Conservation (phyloP, 2,329 filamentous ascomycete species). For the Septoria petroselini region DNA sequence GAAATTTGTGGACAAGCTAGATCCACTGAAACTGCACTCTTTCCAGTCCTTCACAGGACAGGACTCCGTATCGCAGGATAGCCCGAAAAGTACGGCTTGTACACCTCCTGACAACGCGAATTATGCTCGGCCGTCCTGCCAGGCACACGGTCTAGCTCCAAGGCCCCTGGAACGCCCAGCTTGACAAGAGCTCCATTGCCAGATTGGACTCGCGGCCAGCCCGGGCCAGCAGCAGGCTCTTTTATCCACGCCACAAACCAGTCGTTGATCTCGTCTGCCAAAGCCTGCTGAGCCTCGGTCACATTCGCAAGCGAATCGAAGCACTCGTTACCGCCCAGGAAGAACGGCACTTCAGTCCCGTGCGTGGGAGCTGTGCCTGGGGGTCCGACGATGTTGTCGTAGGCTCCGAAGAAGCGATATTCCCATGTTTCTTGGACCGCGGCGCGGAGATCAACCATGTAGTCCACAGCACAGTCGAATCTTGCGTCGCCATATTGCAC, state of each 20-base stretch:
- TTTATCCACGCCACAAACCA: constrained; percentile 15
- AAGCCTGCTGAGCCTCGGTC: constrained; percentile 2
- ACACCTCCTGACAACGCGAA: background rate
- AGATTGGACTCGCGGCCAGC: constrained; percentile 1
- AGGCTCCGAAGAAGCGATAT: constrained; percentile 44
- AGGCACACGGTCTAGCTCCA: background rate
- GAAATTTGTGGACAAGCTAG: no score
- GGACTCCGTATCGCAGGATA: constrained; percentile 1
- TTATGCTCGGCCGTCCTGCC: constrained; percentile 9
- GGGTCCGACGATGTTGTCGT: constrained; percentile 23
- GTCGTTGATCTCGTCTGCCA: constrained; percentile 9
- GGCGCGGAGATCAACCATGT: constrained; percentile 10
- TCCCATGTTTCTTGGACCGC: constrained; percentile 20
- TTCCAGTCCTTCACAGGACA: no score
- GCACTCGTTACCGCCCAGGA: constrained; percentile 7
- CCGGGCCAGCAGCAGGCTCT: constrained; percentile 5
- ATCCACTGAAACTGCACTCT: no score
- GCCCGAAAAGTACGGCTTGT: constrained; percentile 2
- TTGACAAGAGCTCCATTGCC: constrained; percentile 1
- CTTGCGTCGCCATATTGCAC: constrained; percentile 43
- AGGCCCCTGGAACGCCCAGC: constrained; percentile 4
- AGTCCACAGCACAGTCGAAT: constrained; percentile 8
- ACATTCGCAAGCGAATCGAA: constrained; percentile 7
- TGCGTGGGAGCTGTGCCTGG: constrained; percentile 1
- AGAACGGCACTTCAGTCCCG: constrained; percentile 12